Conservation (phyloP, 2,329 filamentous ascomycete genomes). For the Pseudofabraea citricarpa region DNA sequence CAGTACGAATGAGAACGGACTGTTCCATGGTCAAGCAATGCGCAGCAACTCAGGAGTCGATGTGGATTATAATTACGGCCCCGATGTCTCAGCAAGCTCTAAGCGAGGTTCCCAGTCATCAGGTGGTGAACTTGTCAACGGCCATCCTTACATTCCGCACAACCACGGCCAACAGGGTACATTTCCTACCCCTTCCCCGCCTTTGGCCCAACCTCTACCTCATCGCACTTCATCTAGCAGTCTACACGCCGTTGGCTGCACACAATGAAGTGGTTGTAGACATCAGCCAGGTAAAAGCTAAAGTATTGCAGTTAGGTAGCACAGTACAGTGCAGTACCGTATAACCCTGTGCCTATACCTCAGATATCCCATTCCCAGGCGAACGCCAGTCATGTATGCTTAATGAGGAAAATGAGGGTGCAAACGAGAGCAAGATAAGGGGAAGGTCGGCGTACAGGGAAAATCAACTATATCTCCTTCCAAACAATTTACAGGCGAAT, state of each 20-base stretch:
- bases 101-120: slow-evolving; percentile 14
- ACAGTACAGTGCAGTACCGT: too few species aligned
- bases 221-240: not conserved
- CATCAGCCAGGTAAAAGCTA: too few species aligned
- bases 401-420: too few species aligned
- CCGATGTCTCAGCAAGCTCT: slow-evolving; percentile 6
- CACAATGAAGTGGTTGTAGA: too few species aligned
- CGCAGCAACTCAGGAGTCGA: slow-evolving; percentile 10
- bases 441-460: too few species aligned
- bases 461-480: too few species aligned
- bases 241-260: not conserved
- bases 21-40: slow-evolving; percentile 3
- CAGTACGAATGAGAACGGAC: not conserved
- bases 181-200: not conserved
- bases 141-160: slow-evolving; percentile 12
- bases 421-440: too few species aligned
- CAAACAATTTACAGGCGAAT: too few species aligned
- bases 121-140: slow-evolving; percentile 13
- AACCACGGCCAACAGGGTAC: slow-evolving; percentile 5
- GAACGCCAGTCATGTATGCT: too few species aligned
- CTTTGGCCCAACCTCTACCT: not conserved
- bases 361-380: too few species aligned
- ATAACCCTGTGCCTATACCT: too few species aligned
- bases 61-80: slow-evolving; percentile 11
- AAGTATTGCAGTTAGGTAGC: too few species aligned